Percentiles rank a stretch among this genome's conserved stretches.
phyloP scores from a whole-genome alignment of 2,329 filamentous ascomycete species.

The Coleophoma cylindrospora region DNA sequence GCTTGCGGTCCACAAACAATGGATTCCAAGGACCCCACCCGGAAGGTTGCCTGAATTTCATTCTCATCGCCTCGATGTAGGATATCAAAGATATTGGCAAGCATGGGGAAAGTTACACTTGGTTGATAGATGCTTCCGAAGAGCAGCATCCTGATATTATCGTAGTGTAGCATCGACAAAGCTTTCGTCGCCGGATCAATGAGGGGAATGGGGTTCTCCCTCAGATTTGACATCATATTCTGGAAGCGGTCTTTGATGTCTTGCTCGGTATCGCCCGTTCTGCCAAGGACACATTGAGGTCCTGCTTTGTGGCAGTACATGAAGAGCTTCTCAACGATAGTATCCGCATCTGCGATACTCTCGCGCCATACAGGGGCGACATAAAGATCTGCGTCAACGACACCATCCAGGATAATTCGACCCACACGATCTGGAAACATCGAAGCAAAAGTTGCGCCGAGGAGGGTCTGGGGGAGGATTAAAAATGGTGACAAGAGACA shows the following conservation, averaged over 20 bases:
- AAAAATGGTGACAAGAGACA: background rate
- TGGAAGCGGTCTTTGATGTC: constrained; percentile 19
- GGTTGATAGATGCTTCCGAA: constrained; percentile 24
- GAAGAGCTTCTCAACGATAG: constrained; percentile 13
- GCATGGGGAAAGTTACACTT: constrained; percentile 11
- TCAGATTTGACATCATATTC: constrained; percentile 34
- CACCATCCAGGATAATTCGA: constrained; percentile 25
- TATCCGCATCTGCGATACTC: constrained; percentile 12
- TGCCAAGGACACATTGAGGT: constrained; percentile 10
- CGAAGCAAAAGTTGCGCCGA: constrained; percentile 34
- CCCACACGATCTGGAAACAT: constrained; percentile 34
- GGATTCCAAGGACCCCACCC: background rate
- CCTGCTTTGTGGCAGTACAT: constrained; percentile 25
- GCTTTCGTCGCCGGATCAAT: constrained; percentile 9
- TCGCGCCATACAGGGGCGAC: constrained; percentile 1
- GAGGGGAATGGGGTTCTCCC: constrained; percentile 23
- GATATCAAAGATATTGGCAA: constrained; percentile 17
- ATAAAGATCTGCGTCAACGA: constrained; percentile 6
- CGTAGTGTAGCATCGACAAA: constrained; percentile 20
- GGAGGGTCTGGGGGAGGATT: background rate
- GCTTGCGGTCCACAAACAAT: constrained; percentile 6
- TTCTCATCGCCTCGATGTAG: constrained; percentile 32
- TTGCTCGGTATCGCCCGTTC: background rate
- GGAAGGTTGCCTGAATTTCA: constrained; percentile 23
- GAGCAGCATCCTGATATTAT: constrained; percentile 19